These are phyloP conservation scores for Rhodomyrtus psidioides DNA, from an alignment of 441 rosid genomes.

Conservation along the genomic window DNA sequence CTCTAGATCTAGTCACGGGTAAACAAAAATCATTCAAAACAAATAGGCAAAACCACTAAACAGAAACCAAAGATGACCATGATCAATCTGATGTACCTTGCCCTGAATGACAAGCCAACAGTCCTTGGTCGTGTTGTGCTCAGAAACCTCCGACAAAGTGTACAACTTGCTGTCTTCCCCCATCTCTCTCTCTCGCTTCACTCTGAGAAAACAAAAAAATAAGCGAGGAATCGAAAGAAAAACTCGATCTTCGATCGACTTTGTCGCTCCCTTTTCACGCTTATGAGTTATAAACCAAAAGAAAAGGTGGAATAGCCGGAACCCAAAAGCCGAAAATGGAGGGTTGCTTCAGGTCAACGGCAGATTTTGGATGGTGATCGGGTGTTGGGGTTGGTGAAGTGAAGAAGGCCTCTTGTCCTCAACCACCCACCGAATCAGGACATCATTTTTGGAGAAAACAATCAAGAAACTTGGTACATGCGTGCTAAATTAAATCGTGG, in stretches of 20 bases:
- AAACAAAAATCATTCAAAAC: background rate
- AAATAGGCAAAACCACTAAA: background rate
- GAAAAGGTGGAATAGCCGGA: background rate
- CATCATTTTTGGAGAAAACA: background rate
- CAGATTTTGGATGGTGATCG: background rate
- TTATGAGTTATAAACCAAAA: background rate
- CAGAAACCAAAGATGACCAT: background rate
- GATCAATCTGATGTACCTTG: constrained; percentile 41
- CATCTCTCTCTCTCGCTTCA: constrained; percentile 20
- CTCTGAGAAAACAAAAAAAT: background rate
- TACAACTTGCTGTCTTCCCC: constrained; percentile 48
- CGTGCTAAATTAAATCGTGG: background rate
- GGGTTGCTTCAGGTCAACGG: background rate
- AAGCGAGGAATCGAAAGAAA: background rate
- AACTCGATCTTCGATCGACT: background rate
- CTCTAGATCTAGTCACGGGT: background rate
- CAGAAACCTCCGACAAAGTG: constrained; percentile 63
- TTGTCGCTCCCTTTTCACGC: background rate
- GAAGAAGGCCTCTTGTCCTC: background rate
- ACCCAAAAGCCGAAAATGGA: background rate
- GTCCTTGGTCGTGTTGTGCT: constrained; percentile 51
- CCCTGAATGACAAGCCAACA: constrained; percentile 86
- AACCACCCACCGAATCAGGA: background rate
- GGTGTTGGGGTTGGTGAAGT: background rate
- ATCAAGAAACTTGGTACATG: background rate